Base-by-base conservation (phyloP, 176 grass and related monocot genomes). In the Ensete ventricosum region DNA sequence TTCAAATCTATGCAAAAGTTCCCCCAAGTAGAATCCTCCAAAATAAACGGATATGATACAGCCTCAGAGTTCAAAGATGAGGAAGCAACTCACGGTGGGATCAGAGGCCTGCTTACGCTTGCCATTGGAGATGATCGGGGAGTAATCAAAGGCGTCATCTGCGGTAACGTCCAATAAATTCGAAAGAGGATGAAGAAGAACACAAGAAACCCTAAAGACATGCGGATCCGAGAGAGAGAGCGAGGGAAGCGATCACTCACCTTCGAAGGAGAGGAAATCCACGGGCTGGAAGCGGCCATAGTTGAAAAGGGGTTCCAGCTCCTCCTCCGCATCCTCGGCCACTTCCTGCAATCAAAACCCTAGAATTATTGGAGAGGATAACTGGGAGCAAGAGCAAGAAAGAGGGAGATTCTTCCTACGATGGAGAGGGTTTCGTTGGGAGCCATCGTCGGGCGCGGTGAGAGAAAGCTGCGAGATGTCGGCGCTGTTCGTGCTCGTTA, bases 231-330 rank as follows among this genome's bases (percentile, higher is more conserved):
- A 50, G 10, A n/a, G 57, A 64, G 2, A 55, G 22, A 67, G 52
- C 52, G 14, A 1, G 63, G 62, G 53, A 50, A 29, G 9, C 43
- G 17, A 49, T 11, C 7, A 77, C 80, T 29, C 77, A 98, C 94
- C 90, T 60, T 93, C 88, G 81, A 93, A 98, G 71, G 65, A 19
- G 80, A 93, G 84, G 77, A 77, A 67, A 10, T 85, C 54, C 9
- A 50, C 57, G 25, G 94, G 94, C 73, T 85, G 88, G 57, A 98
- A 84, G 69, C 85, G 90, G 64, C 67, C 76, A 80, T 98, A 98
- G 53, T 98, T 84, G 84, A 98, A 98, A 59, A 98, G 90, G n/a
- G 94, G 82, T 76, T 98, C 94, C 48, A 98, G 80, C 50, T 98
- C 94, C 55, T 98, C 90, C 29, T 66, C 49, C 20, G 51, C 49